Evolutionary conservation across 345 rosid genomes (phyloP).

Genomic region (Ricinus communis): DNA sequence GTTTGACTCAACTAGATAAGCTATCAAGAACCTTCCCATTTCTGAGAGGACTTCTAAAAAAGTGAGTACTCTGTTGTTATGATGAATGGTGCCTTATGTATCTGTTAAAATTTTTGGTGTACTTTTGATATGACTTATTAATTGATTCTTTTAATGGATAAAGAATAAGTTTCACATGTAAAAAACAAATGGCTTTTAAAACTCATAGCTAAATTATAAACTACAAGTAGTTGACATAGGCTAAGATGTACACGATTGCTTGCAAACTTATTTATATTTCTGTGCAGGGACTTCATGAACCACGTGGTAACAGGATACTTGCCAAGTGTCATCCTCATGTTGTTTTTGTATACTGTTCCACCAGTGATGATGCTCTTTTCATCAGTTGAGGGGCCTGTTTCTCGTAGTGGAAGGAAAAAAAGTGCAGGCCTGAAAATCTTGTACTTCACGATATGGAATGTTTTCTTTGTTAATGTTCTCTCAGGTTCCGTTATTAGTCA

Average conservation of each 20-base stretch:
- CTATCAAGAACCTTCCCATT: constrained; percentile 62
- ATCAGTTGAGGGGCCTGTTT: constrained; percentile 67
- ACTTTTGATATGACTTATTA: constrained; percentile 3
- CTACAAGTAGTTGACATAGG: not conserved
- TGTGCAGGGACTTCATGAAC: constrained; percentile 48
- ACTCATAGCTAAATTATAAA: too few relatives aligned
- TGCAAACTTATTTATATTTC: constrained; percentile 14
- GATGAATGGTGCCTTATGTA: constrained; percentile 9
- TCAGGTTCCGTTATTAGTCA: constrained; percentile 72
- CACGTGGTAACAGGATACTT: constrained; percentile 85
- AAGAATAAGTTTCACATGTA: not conserved
- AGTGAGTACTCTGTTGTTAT: constrained; percentile 45
- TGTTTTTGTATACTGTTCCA: constrained; percentile 71
- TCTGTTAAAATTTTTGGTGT: not conserved
- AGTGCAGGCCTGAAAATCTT: constrained; percentile 79
- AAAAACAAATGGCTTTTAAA: too few relatives aligned
- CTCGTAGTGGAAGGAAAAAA: constrained; percentile 75
- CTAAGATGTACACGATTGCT: not conserved
- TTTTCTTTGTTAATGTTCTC: constrained; percentile 79
- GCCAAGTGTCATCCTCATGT: constrained; percentile 82
- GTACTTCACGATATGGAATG: constrained; percentile 92
- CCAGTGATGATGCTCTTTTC: constrained; percentile 90
- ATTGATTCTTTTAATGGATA: not conserved
- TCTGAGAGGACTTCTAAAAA: constrained; percentile 47
- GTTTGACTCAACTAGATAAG: constrained; percentile 64